These are phyloP conservation scores for Psilocybe tampanensis DNA, from an alignment of 768 basidiomycete species.

Conservation along the genomic window DNA sequence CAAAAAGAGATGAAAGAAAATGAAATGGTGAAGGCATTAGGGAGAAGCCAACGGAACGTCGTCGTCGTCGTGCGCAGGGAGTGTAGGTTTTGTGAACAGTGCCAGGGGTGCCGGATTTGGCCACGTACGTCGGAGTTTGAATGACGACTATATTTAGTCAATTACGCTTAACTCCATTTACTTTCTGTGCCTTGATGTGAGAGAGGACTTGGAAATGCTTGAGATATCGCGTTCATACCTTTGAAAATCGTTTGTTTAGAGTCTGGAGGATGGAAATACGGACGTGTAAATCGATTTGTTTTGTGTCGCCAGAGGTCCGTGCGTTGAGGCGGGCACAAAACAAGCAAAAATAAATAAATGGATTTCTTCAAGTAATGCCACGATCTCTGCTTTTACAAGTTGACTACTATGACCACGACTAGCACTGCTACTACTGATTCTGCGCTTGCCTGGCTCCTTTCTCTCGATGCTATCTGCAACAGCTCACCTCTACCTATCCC, in stretches of 20 bases:
- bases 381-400: too few relatives aligned
- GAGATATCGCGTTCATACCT: too few relatives aligned
- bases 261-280: too few relatives aligned
- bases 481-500: conserved; percentile 20
- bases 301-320: not conserved
- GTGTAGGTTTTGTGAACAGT: not conserved
- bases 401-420: conserved; percentile 9
- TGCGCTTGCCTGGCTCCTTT: conserved; percentile 22
- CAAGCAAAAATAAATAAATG: conserved; percentile 4
- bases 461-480: conserved; percentile 20
- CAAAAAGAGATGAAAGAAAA: conserved; percentile 33
- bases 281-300: too few relatives aligned
- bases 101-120: not conserved
- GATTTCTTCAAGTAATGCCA: not conserved
- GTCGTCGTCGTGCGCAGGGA: conserved; percentile 16
- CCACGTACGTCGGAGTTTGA: not conserved
- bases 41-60: conserved; percentile 12
- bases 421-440: conserved; percentile 15
- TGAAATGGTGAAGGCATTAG: conserved; percentile 30
- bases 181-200: not conserved
- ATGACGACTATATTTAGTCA: not conserved
- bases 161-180: not conserved
- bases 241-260: too few relatives aligned
- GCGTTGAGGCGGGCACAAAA: not conserved
- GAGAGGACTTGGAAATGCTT: too few relatives aligned